Evolutionary conservation across 495 filamentous ascomycete species (phyloP), one percentile per base, ranked within the genome.

Genomic region (Copromyces sp.): DNA sequence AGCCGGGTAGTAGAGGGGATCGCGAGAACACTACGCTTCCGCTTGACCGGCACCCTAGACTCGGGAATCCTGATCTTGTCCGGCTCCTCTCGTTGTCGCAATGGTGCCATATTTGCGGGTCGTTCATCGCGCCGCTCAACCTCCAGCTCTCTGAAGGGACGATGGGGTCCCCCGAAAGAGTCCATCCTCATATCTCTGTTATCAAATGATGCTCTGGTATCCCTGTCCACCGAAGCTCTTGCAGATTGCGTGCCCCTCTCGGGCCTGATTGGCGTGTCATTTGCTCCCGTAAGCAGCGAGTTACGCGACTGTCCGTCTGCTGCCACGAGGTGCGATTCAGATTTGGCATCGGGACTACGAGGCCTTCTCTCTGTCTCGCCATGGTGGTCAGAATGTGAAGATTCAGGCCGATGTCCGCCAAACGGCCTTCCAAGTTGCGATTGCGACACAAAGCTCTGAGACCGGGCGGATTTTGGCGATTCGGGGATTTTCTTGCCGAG

Each of bases 321-420:
- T 8, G 71, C 65, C 11, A 69, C 68, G 3, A 75, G 29, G 9
- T 82, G 78, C 4, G 78, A 72, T 0, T 84, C 84, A 2, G 79
- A 75, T 69, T 84, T 82, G n/a, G 80, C 81, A 75, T 83, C 84
- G 38, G 83, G 83, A 71, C 85, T 86, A 41, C 78, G 81, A 12
- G 85, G 83, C 44, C 82, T 77, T 61, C 82, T 81, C 16, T 81
- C 77, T 35, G 75, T 73, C 32, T 84, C 80, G 7, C 81, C 81
- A 45, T 82, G 77, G n/a, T 82, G 80, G 68, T 88, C 86, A 32
- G 76, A 72, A 47, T 81, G 79, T 11, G 78, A 72, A 3, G 81
- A 78, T 45, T 84, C 82, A 4, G 78, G 71, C 76, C 80, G 73
- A 68, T 74, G 77, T 44, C 71, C 47, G 9, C 70, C 70, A 73